These are phyloP conservation scores for Ceratocystis eucalypticola DNA, from an alignment of 2,329 filamentous ascomycete genomes.

Conservation along the genomic window DNA sequence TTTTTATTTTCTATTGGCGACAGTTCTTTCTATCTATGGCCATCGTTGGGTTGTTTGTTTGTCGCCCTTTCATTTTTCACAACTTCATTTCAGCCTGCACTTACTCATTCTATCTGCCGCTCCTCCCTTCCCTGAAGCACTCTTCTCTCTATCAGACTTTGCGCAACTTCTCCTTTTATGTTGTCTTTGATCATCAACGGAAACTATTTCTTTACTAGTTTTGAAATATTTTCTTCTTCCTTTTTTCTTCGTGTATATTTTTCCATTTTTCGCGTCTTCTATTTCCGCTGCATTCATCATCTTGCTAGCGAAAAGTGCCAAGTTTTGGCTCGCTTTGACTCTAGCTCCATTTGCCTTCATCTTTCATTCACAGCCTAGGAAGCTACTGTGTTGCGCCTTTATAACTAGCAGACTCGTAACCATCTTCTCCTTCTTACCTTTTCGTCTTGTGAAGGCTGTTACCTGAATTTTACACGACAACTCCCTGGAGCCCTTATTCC, in stretches of 20 bases:
- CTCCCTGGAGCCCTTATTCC: neutral
- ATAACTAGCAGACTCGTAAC: neutral
- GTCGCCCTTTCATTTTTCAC: neutral
- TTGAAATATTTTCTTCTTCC: neutral
- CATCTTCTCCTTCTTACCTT: neutral
- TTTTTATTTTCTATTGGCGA: neutral
- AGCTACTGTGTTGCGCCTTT: neutral
- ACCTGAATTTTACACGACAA: neutral
- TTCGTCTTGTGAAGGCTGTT: neutral
- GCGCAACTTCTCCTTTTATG: neutral
- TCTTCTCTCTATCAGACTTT: neutral
- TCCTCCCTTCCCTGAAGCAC: neutral
- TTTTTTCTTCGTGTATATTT: neutral
- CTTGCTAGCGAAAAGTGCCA: neutral
- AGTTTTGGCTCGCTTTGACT: neutral
- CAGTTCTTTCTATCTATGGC: neutral
- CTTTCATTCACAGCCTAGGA: neutral
- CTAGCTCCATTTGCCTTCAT: neutral
- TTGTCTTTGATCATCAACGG: neutral
- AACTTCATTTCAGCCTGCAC: neutral
- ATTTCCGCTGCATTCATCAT: slow-evolving; percentile 13
- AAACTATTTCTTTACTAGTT: neutral
- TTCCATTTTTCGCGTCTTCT: slow-evolving; percentile 17
- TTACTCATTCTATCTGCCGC: neutral
- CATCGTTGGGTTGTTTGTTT: slow-evolving; percentile 3